Percentiles rank a stretch among this genome's conserved stretches.
phyloP scores from a whole-genome alignment of 2,329 filamentous ascomycete species.

The Diatrype stigma region DNA sequence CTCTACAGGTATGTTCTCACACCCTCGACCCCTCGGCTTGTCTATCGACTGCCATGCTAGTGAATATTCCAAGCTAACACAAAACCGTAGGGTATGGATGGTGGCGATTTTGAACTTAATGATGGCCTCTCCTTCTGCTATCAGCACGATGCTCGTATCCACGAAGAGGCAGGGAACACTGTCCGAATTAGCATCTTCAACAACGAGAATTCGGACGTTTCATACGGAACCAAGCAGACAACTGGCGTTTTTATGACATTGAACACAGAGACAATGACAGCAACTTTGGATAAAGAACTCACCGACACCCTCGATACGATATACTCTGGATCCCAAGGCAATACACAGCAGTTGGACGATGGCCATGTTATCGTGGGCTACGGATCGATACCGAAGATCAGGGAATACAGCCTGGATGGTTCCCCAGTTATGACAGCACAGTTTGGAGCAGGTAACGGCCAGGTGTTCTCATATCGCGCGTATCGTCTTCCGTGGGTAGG shows the following conservation, averaged over 20 bases:
- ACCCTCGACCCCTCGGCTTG: background rate
- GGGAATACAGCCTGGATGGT: conserved; percentile 29
- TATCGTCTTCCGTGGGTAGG: conserved; percentile 31
- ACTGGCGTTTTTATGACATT: conserved; percentile 19
- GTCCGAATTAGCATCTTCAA: conserved; percentile 30
- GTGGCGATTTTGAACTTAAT: conserved; percentile 18
- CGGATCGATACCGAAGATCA: conserved; percentile 30
- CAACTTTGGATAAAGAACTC: conserved; percentile 20
- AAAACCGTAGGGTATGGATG: conserved; percentile 15
- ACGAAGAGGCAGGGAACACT: conserved; percentile 13
- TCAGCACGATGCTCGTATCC: conserved; percentile 31
- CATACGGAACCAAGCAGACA: conserved; percentile 16
- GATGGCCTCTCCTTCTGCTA: conserved; percentile 24
- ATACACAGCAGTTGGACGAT: conserved; percentile 15
- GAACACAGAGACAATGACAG: conserved; percentile 22
- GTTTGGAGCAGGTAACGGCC: conserved; percentile 21
- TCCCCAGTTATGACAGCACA: conserved; percentile 27
- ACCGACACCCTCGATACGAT: conserved; percentile 13
- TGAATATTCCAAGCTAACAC: conserved; percentile 3
- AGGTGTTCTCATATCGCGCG: conserved; percentile 29
- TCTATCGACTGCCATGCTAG: background rate
- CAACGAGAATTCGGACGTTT: conserved; percentile 28
- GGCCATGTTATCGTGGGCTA: conserved; percentile 30
- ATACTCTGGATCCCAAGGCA: conserved; percentile 17
- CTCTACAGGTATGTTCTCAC: conserved; percentile 14